Percentiles rank a stretch among this genome's conserved stretches.
Conservation (phyloP, 257 asterid species). For the Scutellaria galericulata region DNA sequence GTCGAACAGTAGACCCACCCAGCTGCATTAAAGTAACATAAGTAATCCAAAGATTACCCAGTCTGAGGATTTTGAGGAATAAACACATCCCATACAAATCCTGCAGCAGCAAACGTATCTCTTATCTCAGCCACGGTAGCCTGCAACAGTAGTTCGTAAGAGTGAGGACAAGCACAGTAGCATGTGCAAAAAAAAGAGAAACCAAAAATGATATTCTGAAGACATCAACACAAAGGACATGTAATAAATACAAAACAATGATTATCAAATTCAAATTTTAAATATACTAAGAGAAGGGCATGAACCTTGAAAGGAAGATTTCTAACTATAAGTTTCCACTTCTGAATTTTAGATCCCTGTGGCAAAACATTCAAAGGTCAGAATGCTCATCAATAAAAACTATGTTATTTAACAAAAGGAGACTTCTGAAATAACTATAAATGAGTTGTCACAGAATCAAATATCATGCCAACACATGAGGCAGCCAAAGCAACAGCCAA, state of each 20-base stretch:
- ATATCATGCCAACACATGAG: conserved; percentile 3
- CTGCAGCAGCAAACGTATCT: conserved; percentile 72
- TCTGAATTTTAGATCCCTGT: conserved; percentile 93
- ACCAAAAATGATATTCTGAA: neutral
- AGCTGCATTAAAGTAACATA: conserved; percentile 9
- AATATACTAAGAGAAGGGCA: conserved; percentile 29
- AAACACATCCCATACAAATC: conserved; percentile 90
- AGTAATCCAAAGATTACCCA: conserved; percentile 54
- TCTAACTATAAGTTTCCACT: conserved; percentile 92
- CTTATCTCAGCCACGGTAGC: conserved; percentile 73
- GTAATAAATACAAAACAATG: conserved; percentile 3
- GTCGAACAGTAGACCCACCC: conserved; percentile 7
- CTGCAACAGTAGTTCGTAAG: conserved; percentile 50
- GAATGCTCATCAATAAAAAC: conserved; percentile 1
- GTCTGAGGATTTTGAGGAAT: conserved; percentile 85
- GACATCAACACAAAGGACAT: conserved; percentile 16
- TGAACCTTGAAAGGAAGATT: conserved; percentile 94
- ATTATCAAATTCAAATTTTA: conserved; percentile 17
- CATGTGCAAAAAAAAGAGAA: conserved; percentile 16
- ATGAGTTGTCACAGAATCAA: neutral
- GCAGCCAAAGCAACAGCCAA: conserved; percentile 23
- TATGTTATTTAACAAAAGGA: neutral
- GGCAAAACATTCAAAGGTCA: conserved; percentile 36
- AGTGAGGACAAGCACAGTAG: conserved; percentile 26
- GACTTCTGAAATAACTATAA: neutral